phyloP scores from a whole-genome alignment of 805 yeast genomes.

The Saccharomycopsis fodiens region DNA sequence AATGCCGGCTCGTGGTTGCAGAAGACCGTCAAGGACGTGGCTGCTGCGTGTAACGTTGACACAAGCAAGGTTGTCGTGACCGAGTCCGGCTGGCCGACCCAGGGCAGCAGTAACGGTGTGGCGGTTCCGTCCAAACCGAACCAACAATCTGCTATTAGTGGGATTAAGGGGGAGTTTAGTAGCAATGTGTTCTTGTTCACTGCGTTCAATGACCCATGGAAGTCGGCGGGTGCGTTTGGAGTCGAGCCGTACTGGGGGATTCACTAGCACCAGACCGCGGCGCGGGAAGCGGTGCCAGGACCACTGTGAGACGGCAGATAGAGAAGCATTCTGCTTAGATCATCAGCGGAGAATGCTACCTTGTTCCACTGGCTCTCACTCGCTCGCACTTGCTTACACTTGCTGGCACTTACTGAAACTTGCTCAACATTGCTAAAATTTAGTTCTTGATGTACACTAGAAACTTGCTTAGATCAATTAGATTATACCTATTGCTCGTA shows the following conservation, averaged over 20 bases:
- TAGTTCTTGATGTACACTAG: too few species aligned
- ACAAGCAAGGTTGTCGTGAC: slow-evolving; percentile 35
- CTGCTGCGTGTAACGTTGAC: slow-evolving; percentile 56
- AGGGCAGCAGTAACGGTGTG: slow-evolving; percentile 33
- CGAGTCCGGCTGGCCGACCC: slow-evolving; percentile 67
- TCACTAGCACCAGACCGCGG: too few species aligned
- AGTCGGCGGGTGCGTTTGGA: slow-evolving; percentile 59
- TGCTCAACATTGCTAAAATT: too few species aligned
- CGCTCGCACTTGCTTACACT: too few species aligned
- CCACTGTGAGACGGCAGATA: too few species aligned
- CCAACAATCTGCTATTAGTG: slow-evolving; percentile 30
- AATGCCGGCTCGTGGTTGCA: slow-evolving; percentile 70
- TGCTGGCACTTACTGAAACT: too few species aligned
- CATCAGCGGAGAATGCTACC: too few species aligned
- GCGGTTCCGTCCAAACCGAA: slow-evolving; percentile 18
- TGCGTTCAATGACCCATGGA: slow-evolving; percentile 84
- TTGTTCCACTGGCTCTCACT: too few species aligned
- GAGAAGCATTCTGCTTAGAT: too few species aligned
- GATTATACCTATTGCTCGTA: too few species aligned
- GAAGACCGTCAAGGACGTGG: slow-evolving; percentile 81
- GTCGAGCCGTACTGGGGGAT: slow-evolving; percentile 87
- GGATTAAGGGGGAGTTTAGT: slow-evolving; percentile 60
- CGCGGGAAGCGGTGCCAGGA: too few species aligned
- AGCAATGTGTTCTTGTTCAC: slow-evolving; percentile 64
- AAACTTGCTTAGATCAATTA: too few species aligned